Evolutionary conservation across 1,284 basidiomycete genomes (phyloP).

Genomic region (Takashimella koratensis): DNA sequence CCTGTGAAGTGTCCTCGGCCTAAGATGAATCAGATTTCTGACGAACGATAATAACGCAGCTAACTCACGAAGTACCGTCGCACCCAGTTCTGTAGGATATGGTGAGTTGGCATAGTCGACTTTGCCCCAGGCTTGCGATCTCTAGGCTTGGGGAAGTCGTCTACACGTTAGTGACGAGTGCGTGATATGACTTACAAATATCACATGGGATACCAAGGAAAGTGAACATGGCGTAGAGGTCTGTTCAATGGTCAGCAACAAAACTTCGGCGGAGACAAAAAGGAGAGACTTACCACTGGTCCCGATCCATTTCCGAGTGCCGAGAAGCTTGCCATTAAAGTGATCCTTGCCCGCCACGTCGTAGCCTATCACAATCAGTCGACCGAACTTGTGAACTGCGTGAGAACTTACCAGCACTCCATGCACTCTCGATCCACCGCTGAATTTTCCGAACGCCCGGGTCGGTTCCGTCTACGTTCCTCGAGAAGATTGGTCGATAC

Average conservation of each 20-base stretch:
- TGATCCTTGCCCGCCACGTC: conserved; percentile 65
- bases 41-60: background rate
- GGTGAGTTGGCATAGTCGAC: conserved; percentile 20
- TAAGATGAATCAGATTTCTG: conserved; percentile 5
- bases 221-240: conserved; percentile 45
- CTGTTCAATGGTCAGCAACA: conserved; percentile 48
- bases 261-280: conserved; percentile 1
- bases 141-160: conserved; percentile 42
- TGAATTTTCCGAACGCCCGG: conserved; percentile 73
- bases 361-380: no score
- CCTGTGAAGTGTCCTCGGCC: background rate
- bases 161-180: conserved; percentile 13
- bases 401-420: conserved; percentile 57
- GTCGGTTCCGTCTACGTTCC: conserved; percentile 48
- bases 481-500: conserved; percentile 24
- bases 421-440: conserved; percentile 71
- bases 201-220: conserved; percentile 60
- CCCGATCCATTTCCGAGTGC: conserved; percentile 71
- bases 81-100: conserved; percentile 36
- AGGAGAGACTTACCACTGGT: conserved; percentile 58
- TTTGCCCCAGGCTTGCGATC: conserved; percentile 7
- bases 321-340: conserved; percentile 59
- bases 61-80: conserved; percentile 41
- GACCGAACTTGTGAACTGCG: background rate
- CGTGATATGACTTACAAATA: conserved; percentile 20